A percentile compares a stretch with the other conserved stretches of the same genome.
phyloP scores from a whole-genome alignment of 352 stramenopile genomes.

The Phytophthora meadii region DNA sequence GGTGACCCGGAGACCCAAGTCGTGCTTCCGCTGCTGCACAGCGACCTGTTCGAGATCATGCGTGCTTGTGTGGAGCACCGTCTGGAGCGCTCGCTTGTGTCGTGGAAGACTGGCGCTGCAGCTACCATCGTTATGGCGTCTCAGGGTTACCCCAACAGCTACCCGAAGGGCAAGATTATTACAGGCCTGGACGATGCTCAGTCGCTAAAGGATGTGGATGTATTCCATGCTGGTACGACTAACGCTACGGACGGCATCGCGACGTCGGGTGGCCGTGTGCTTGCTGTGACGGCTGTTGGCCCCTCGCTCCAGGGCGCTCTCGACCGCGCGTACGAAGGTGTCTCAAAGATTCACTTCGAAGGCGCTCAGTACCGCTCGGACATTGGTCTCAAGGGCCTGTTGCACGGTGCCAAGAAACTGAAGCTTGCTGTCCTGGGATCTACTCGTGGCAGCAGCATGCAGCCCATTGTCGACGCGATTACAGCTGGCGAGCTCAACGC shows the following conservation, averaged over 20 bases:
- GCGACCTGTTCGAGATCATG: constrained; percentile 98
- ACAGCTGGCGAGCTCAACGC: constrained; percentile 88
- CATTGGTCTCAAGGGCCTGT: constrained; percentile 95
- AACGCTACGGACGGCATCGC: constrained; percentile 71
- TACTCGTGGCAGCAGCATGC: constrained; percentile 95
- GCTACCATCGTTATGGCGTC: constrained; percentile 98
- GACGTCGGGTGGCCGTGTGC: constrained; percentile 96
- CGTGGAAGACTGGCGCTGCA: constrained; percentile 90
- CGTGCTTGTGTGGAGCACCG: constrained; percentile 95
- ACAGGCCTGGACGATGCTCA: constrained; percentile 91
- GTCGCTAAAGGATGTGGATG: constrained; percentile 89
- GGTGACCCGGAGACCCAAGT: constrained; percentile 99
- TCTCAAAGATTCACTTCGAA: constrained; percentile 91
- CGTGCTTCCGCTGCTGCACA: constrained; percentile 97
- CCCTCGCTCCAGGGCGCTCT: constrained; percentile 93
- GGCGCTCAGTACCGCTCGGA: constrained; percentile 96
- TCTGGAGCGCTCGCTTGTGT: constrained; percentile 88
- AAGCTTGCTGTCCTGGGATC: constrained; percentile 96
- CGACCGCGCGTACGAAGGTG: constrained; percentile 90
- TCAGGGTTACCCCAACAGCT: constrained; percentile 97
- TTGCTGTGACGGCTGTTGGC: constrained; percentile 96
- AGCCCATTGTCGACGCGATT: constrained; percentile 97
- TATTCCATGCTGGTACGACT: constrained; percentile 99
- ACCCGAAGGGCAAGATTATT: constrained; percentile 98
- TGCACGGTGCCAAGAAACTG: constrained; percentile 87